A percentile compares a stretch with the other conserved stretches of the same genome.
Conservation (phyloP, 495 filamentous ascomycete genomes). For the Bathelium albidoporum region DNA sequence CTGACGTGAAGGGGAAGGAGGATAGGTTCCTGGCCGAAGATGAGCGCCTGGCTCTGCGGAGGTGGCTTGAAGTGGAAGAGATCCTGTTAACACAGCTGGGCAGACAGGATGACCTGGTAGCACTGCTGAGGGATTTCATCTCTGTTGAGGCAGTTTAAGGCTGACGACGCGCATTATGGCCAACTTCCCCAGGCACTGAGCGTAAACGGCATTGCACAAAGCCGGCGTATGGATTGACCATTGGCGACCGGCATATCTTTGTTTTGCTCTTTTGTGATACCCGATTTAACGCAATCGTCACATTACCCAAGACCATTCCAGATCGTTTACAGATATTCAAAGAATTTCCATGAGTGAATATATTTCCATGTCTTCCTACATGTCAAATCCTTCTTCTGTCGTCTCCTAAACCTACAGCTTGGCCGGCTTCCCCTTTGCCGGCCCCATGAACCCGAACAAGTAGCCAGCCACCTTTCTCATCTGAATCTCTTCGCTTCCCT, state of each 20-base stretch:
- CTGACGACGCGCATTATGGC: background rate
- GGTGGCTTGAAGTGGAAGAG: conserved; percentile 63
- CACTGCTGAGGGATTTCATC: conserved; percentile 65
- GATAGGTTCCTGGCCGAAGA: conserved; percentile 59
- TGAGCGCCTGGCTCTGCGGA: conserved; percentile 54
- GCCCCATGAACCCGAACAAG: conserved; percentile 29
- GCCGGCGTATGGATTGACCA: background rate
- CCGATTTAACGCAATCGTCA: background rate
- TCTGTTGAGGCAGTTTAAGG: background rate
- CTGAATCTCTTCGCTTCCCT: conserved; percentile 36
- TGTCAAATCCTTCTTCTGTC: background rate
- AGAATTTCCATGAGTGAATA: background rate
- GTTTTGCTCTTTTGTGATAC: background rate
- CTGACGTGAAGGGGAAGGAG: conserved; percentile 71
- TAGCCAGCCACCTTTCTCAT: conserved; percentile 35
- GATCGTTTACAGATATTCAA: background rate
- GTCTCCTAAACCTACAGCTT: conserved; percentile 9
- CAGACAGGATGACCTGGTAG: conserved; percentile 74
- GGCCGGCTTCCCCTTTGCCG: conserved; percentile 20
- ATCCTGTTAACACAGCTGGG: conserved; percentile 64
- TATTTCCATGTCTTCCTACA: background rate
- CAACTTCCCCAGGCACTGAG: background rate
- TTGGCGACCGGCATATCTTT: background rate
- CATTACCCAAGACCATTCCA: background rate
- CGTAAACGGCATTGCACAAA: background rate